A percentile compares a stretch with the other conserved stretches of the same genome.
Evolutionary conservation across 2,329 filamentous ascomycete genomes (phyloP).

Genomic region (Fusarium guadeloupense): DNA sequence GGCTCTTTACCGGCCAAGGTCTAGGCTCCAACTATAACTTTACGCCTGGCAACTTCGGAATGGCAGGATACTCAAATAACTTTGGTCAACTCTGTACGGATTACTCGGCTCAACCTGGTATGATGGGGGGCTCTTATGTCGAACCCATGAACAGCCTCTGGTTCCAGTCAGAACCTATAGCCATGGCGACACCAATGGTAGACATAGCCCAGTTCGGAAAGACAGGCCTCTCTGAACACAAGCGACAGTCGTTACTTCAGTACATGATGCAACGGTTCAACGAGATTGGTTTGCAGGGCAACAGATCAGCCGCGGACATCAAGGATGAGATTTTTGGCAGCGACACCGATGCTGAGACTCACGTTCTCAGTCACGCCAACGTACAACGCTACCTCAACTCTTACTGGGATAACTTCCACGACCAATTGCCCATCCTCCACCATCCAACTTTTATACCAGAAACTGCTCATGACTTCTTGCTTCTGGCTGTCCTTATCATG

Average conservation of each 20-base stretch:
- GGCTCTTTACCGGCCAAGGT: conserved; percentile 42
- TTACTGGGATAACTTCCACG: conserved; percentile 43
- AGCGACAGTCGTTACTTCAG: conserved; percentile 41
- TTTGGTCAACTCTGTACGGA: conserved; percentile 43
- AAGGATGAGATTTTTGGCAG: conserved; percentile 44
- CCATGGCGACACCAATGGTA: conserved; percentile 36
- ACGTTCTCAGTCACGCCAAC: conserved; percentile 40
- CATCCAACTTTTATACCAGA: conserved; percentile 42
- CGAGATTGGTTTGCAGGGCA: conserved; percentile 42
- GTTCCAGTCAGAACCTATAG: conserved; percentile 42
- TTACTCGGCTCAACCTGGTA: conserved; percentile 36
- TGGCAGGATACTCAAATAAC: conserved; percentile 42
- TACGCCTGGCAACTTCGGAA: conserved; percentile 34
- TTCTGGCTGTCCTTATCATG: conserved; percentile 43
- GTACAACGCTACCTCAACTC: conserved; percentile 42
- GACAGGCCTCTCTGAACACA: conserved; percentile 41
- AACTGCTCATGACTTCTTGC: conserved; percentile 41
- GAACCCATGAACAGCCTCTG: conserved; percentile 43
- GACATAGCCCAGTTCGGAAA: conserved; percentile 40
- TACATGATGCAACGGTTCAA: conserved; percentile 45
- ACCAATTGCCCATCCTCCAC: conserved; percentile 42
- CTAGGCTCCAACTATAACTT: conserved; percentile 38
- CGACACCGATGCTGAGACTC: conserved; percentile 40
- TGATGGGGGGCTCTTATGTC: conserved; percentile 40
- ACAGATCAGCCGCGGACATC: conserved; percentile 42